Conservation (phyloP, 495 filamentous ascomycete species). For the Tuber brumale region DNA sequence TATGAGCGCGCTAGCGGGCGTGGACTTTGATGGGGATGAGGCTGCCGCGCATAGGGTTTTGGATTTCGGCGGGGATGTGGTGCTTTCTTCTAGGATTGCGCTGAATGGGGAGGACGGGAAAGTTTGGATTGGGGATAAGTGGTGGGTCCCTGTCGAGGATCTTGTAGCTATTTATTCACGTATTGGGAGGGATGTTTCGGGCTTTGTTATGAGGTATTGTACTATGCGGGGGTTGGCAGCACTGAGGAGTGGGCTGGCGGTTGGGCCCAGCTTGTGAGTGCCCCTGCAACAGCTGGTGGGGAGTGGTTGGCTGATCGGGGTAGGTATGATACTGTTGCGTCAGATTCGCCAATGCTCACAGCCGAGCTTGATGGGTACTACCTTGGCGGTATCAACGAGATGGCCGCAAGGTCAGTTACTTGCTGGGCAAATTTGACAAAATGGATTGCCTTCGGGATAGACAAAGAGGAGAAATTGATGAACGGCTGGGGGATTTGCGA, state of each 20-base stretch:
- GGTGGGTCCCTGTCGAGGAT: conserved; percentile 33
- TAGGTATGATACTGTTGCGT: conserved; percentile 24
- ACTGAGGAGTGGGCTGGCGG: conserved; percentile 29
- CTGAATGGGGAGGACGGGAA: conserved; percentile 15
- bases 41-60: conserved; percentile 26
- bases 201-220: conserved; percentile 32
- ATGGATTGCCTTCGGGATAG: conserved; percentile 36
- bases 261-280: conserved; percentile 27
- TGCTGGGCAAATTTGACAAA: conserved; percentile 39
- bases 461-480: conserved; percentile 26
- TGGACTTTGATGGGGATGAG: conserved; percentile 34
- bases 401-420: conserved; percentile 34
- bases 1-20: conserved; percentile 20
- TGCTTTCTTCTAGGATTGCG: conserved; percentile 25
- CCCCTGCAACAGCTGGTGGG: not conserved
- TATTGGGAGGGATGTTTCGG: conserved; percentile 22
- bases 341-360: conserved; percentile 34
- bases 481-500: conserved; percentile 39
- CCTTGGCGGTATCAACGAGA: conserved; percentile 39
- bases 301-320: not conserved
- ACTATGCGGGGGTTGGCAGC: conserved; percentile 35
- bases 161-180: conserved; percentile 35
- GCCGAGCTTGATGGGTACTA: conserved; percentile 34
- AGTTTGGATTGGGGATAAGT: conserved; percentile 27
- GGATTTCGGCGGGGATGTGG: conserved; percentile 37